A percentile compares a stretch with the other conserved stretches of the same genome.
These are phyloP conservation scores for Yarrowia sp. DNA, from an alignment of 805 yeast genomes.

Conservation along the genomic window DNA sequence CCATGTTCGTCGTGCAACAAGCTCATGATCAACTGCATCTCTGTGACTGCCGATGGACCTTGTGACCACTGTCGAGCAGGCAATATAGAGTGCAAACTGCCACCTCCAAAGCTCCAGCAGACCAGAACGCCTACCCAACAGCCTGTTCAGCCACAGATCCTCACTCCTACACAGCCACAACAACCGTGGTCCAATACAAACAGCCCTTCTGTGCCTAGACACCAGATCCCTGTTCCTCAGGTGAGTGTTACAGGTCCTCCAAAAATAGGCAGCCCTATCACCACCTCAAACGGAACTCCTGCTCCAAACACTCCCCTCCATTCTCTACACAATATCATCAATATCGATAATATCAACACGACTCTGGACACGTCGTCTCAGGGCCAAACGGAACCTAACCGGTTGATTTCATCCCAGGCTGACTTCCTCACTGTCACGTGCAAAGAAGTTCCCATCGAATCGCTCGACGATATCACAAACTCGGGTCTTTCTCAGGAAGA, in stretches of 20 bases:
- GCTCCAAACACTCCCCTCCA: background rate
- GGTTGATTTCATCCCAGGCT: conserved; percentile 9
- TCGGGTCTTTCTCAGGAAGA: conserved; percentile 30
- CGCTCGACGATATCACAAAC: conserved; percentile 14
- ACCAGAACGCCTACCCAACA: no score
- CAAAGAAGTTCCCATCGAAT: conserved; percentile 25
- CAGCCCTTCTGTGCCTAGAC: no score
- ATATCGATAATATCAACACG: conserved; percentile 5
- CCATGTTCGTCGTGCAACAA: conserved; percentile 16
- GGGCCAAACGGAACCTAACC: conserved; percentile 6
- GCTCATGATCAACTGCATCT: conserved; percentile 33
- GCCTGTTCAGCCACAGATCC: no score
- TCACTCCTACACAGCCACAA: no score
- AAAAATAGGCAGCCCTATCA: no score
- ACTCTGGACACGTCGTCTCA: background rate
- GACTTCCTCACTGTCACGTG: conserved; percentile 31
- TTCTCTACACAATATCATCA: conserved; percentile 5
- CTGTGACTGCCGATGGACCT: background rate
- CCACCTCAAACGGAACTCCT: background rate
- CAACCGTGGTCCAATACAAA: no score
- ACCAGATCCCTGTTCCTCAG: no score
- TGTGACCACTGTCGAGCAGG: conserved; percentile 13
- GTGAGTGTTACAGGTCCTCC: no score
- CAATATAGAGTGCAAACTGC: conserved; percentile 10
- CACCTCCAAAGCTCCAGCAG: background rate